Evolutionary conservation across 164 flowering plant species (phyloP).

Genomic region (Amborella trichopoda): DNA sequence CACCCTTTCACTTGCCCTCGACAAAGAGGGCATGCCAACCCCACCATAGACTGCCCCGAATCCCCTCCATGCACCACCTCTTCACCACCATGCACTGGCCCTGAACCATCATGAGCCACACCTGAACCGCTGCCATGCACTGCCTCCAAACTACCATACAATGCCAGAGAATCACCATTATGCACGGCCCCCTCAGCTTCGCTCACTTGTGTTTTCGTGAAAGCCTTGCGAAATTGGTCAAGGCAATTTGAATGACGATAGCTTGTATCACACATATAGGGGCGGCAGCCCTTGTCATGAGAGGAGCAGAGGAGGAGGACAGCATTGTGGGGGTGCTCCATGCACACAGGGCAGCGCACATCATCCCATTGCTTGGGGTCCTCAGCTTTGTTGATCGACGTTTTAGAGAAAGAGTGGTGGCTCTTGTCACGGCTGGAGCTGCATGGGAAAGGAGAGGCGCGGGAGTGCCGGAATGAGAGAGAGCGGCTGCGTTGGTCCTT

Average conservation of each 20-base stretch:
- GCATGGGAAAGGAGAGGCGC: conserved; percentile 54
- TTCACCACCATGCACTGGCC: background rate
- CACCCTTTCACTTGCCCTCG: conserved; percentile 64
- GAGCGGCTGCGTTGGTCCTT: conserved; percentile 63
- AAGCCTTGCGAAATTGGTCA: conserved; percentile 70
- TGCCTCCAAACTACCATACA: conserved; percentile 11
- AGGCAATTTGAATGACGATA: conserved; percentile 86
- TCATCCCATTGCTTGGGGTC: conserved; percentile 80
- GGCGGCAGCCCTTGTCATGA: conserved; percentile 78
- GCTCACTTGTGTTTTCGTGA: conserved; percentile 18
- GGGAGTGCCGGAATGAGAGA: conserved; percentile 36
- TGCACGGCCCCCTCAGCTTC: too few species aligned
- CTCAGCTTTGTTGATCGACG: conserved; percentile 22
- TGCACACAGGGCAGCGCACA: conserved; percentile 88
- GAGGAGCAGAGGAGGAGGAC: conserved; percentile 74
- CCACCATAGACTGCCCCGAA: conserved; percentile 18
- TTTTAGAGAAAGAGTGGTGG: conserved; percentile 22
- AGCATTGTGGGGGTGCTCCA: conserved; percentile 97
- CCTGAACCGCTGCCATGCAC: background rate
- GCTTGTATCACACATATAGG: conserved; percentile 93
- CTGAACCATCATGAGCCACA: background rate
- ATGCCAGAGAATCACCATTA: background rate
- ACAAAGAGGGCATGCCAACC: conserved; percentile 76
- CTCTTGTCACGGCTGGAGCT: conserved; percentile 40
- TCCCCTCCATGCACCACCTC: conserved; percentile 1